A percentile compares a stretch with the other conserved stretches of the same genome.
These are phyloP conservation scores for Beauveria australis DNA, from an alignment of 2,329 filamentous ascomycete genomes.

Conservation along the genomic window DNA sequence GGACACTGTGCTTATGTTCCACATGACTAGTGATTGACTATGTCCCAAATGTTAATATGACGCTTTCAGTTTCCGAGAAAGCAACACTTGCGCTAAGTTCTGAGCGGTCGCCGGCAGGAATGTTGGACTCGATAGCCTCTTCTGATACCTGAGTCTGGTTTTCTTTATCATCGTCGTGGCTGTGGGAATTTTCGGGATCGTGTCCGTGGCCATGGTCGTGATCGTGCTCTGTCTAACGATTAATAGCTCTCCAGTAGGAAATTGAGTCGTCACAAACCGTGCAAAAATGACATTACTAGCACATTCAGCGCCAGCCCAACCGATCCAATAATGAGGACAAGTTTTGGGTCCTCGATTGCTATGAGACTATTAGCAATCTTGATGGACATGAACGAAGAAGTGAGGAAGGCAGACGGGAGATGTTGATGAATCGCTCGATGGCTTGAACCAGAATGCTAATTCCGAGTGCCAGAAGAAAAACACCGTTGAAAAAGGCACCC, in stretches of 20 bases:
- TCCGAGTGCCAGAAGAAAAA: conserved; percentile 63
- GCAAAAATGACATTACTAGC: conserved; percentile 56
- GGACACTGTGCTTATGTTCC: conserved; percentile 38
- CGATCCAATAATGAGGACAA: conserved; percentile 62
- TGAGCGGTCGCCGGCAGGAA: not conserved
- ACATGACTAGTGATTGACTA: conserved; percentile 27
- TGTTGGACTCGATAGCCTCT: conserved; percentile 3
- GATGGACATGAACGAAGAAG: not conserved
- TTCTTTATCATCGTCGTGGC: conserved; percentile 11
- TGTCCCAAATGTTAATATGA: not conserved
- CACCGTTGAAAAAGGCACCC: conserved; percentile 74
- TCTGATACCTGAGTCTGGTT: not conserved
- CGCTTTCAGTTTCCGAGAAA: not conserved
- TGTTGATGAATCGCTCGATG: conserved; percentile 58
- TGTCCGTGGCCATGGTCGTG: conserved; percentile 10
- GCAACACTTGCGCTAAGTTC: not conserved
- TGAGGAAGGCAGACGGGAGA: conserved; percentile 35
- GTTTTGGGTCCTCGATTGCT: conserved; percentile 56
- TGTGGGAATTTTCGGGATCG: not conserved
- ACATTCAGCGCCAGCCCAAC: conserved; percentile 61
- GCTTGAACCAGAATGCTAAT: conserved; percentile 67
- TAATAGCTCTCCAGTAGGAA: too few species aligned
- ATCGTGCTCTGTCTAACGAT: conserved; percentile 19
- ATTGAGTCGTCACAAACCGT: conserved; percentile 38
- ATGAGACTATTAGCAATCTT: conserved; percentile 2